Base-by-base conservation (phyloP, 768 basidiomycete species). In the Nevesoporus exiguus region DNA sequence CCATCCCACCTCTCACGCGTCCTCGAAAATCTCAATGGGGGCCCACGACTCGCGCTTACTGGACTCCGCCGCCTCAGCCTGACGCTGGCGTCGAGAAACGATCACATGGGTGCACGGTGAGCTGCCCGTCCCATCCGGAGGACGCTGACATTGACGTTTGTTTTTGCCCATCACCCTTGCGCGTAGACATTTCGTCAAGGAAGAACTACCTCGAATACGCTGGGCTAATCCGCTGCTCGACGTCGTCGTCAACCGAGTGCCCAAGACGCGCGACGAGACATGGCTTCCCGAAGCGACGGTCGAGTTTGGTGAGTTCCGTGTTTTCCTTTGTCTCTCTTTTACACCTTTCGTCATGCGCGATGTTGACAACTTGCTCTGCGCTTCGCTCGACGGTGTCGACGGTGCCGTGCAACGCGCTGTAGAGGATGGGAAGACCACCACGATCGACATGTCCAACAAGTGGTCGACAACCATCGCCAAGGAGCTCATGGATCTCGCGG, bases 61-160 rank as follows among this genome's bases (percentile, higher is more conserved):
- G 74, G 72, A 10, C 73, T 88, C 33, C 80, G 78, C 52, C 71
- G 72, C 11, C 66, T 89, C 25, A 80, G 74, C 51, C 71, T 90
- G 29, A 80, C 80, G 0, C 17, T 47, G 41, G 86, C 85, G 2
- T 72, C 73, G 30, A 74, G 75, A 61, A 87, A 88, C 63, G 84
- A 87, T 68, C 85, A 90, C 66, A 87, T 84, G 65, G 87, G 86
- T 58, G 86, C 87, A 25, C 77, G 86, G 89, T 88, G 51, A 60
- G 81, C 17, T n/a, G 7, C 3, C 17, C 8, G 24, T 22, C 9
- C 39, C 19, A 24, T 15, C 22, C 0, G 6, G 14, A 25, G 27
- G 22, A 10, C 27, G 11, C 14, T 49, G 30, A 40, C 19, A 11
- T 5, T n/a, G 7, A 39, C 33, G 14, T 11, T 11, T 33, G 9